phyloP scores from a whole-genome alignment of 2,329 filamentous ascomycete genomes.

The Alternaria sp. region DNA sequence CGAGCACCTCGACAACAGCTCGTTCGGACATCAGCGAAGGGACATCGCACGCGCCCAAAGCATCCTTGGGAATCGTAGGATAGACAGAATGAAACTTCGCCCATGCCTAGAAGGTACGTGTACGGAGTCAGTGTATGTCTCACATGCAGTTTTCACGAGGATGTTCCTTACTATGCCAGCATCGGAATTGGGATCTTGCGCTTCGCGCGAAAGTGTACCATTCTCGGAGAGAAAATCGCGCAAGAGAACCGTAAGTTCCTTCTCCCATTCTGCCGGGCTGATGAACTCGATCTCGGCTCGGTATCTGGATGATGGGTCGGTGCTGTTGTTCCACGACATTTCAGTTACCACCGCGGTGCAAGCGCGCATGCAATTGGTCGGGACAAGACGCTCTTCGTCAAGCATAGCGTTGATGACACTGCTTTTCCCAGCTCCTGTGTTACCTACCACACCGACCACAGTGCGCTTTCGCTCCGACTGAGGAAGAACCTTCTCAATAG shows the following conservation, averaged over 20 bases:
- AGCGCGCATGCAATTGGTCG: conserved; percentile 68
- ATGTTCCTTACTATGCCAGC: background rate
- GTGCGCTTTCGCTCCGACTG: conserved; percentile 54
- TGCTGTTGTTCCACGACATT: conserved; percentile 63
- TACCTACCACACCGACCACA: conserved; percentile 68
- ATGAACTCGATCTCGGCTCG: conserved; percentile 68
- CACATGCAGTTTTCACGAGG: background rate
- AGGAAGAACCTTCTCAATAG: conserved; percentile 55
- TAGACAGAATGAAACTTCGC: conserved; percentile 63
- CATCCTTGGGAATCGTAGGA: conserved; percentile 54
- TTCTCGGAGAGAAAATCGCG: conserved; percentile 58
- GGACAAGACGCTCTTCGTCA: conserved; percentile 66
- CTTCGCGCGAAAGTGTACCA: conserved; percentile 52
- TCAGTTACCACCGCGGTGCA: conserved; percentile 71
- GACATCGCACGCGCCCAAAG: conserved; percentile 48
- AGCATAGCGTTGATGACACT: conserved; percentile 71
- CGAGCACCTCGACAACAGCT: conserved; percentile 57
- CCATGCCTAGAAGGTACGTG: conserved; percentile 41
- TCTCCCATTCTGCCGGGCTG: conserved; percentile 60
- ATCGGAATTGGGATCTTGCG: conserved; percentile 42
- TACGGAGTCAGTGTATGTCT: background rate
- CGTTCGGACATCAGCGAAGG: conserved; percentile 55
- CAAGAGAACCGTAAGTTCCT: conserved; percentile 61
- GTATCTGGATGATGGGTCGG: conserved; percentile 55
- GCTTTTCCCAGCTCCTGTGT: conserved; percentile 70